Evolutionary conservation across 176 grass and related monocot genomes (phyloP), one percentile per base, ranked within the genome.

Genomic region (Hordeum marinum): DNA sequence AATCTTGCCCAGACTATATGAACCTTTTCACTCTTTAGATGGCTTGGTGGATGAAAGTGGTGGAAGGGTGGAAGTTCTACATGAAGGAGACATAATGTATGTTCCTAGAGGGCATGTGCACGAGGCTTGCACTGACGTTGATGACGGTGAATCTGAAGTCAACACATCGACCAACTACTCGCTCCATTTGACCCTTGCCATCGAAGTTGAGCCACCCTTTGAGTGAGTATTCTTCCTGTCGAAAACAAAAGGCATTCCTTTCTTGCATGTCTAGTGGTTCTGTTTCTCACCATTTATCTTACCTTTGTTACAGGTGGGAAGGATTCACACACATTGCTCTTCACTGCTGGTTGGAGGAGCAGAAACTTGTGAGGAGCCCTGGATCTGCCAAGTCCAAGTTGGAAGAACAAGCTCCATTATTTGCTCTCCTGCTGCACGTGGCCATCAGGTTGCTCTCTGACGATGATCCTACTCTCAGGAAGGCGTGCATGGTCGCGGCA

Each of bases 141-240:
- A 78, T 45, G 61, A 39, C 8, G 65, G 37, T 43, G 76, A 31
- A 60, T 71, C 86, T 77, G 31, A 81, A 42, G 34, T 8, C 23
- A 80, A 85, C 24, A 35, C 25, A 31, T 46, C 68, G 0, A 1
- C 34, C 66, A 78, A 84, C 36, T 87, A 79, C 82, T 98, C 91
- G 15, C 82, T 98, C 8, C 96, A 98, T 84, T 85, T 95, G 85
- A 98, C 96, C 34, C 90, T 98, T 90, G 89, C 93, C 75, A 90
- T 98, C 87, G 96, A 98, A 68, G 85, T 94, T 0, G 96, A 98
- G 82, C 85, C 88, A 72, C 96, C 96, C 13, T 98, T 98, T 72
- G 91, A 93, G 96, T 98, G 80, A 93, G 91, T 91, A 80, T 80
- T 82, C 4, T 81, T 45, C n/a, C 9, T 58, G 10, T 83, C 4